Evolutionary conservation across 345 rosid genomes (phyloP).

Genomic region (Aegle marmelos): DNA sequence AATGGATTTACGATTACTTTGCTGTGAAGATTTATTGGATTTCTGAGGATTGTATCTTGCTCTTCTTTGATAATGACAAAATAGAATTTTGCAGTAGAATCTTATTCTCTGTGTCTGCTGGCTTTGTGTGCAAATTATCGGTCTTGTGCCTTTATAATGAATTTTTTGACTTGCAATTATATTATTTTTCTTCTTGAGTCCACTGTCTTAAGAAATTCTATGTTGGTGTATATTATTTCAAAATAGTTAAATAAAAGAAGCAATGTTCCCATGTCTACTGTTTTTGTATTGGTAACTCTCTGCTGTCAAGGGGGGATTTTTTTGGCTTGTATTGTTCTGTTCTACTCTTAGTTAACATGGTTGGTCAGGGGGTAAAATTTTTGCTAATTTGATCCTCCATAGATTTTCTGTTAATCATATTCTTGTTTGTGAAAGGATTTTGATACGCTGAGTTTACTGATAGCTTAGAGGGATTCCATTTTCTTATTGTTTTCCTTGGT

Average conservation of each 20-base stretch:
- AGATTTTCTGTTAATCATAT: neutral
- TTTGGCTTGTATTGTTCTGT: neutral
- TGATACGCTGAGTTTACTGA: neutral
- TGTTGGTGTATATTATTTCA: neutral
- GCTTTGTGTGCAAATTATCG: neutral
- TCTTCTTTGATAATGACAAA: neutral
- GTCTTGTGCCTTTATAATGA: neutral
- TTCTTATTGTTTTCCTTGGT: neutral
- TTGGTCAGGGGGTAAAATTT: neutral
- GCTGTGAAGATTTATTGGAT: neutral
- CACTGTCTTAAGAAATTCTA: neutral
- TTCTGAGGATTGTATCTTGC: neutral
- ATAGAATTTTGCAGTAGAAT: neutral
- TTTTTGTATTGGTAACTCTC: neutral
- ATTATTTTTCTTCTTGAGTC: neutral
- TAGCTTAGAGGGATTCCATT: neutral
- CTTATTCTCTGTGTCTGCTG: neutral
- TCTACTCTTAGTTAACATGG: neutral
- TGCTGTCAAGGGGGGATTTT: neutral
- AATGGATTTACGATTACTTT: neutral
- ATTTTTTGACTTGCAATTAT: neutral
- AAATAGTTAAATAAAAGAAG: neutral
- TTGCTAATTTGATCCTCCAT: neutral
- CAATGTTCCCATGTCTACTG: neutral
- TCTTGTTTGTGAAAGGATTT: neutral